Conservation (phyloP, 129 eudicot genomes). For the Arctium minus region DNA sequence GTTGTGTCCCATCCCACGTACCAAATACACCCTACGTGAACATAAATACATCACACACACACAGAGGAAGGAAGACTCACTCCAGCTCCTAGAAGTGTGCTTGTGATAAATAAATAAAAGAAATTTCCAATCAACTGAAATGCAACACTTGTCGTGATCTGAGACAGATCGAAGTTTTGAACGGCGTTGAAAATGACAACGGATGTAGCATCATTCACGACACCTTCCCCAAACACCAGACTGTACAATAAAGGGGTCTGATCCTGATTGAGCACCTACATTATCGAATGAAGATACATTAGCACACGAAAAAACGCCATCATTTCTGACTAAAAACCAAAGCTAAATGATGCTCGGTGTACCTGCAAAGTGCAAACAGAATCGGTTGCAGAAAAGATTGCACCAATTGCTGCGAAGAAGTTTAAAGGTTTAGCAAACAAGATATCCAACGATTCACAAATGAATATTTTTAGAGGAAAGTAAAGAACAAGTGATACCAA, state of each 20-base stretch:
- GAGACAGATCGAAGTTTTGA: conserved; percentile 63
- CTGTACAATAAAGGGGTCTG: conserved; percentile 80
- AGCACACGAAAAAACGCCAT: not conserved
- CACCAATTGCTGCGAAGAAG: conserved; percentile 76
- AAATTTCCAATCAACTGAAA: conserved; percentile 62
- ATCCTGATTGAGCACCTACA: conserved; percentile 75
- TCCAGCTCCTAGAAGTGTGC: conserved; percentile 72
- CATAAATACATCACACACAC: not conserved
- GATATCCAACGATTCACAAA: not conserved
- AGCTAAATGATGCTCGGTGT: not conserved
- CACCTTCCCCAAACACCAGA: conserved; percentile 87
- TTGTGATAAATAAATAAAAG: conserved; percentile 60
- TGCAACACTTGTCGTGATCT: conserved; percentile 41
- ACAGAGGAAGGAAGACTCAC: conserved; percentile 38
- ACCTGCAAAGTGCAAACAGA: conserved; percentile 99
- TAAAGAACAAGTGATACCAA: conserved; percentile 41
- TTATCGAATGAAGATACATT: conserved; percentile 9
- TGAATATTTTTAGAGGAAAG: not conserved
- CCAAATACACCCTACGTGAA: not conserved
- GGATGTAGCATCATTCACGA: conserved; percentile 92
- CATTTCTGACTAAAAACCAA: not conserved
- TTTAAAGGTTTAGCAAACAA: conserved; percentile 9
- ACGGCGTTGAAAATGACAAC: conserved; percentile 85
- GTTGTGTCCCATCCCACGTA: not conserved
- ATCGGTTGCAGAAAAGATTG: conserved; percentile 98